These are phyloP conservation scores for Rhodotorula sp. DNA, from an alignment of 1,284 basidiomycete species.

Conservation along the genomic window DNA sequence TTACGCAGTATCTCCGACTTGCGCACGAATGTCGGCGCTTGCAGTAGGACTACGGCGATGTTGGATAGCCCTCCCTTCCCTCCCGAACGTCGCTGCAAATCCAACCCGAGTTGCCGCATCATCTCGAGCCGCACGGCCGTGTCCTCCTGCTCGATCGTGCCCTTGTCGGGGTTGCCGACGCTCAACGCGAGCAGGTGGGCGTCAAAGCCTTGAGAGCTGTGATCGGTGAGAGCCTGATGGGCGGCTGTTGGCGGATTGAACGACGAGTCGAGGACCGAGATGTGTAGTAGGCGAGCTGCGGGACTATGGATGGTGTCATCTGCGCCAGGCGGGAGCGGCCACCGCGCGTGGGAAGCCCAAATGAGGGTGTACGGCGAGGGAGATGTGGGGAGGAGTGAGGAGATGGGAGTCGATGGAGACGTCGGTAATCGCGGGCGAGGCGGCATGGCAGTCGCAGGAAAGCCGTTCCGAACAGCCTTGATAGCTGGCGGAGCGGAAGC, in stretches of 20 bases:
- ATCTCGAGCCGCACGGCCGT: conserved; percentile 50
- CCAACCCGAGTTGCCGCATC: conserved; percentile 47
- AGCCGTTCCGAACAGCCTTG: background rate
- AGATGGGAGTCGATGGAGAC: background rate
- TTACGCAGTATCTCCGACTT: conserved; percentile 64
- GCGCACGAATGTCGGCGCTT: conserved; percentile 83
- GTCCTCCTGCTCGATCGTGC: conserved; percentile 56
- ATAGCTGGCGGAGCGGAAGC: background rate
- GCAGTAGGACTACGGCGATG: conserved; percentile 75
- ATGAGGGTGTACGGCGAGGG: conserved; percentile 33
- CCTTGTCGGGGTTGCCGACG: conserved; percentile 85
- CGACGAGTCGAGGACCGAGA: conserved; percentile 77
- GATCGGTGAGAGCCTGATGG: conserved; percentile 71
- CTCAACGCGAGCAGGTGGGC: conserved; percentile 79
- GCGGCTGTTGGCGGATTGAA: conserved; percentile 92
- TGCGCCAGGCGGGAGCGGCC: conserved; percentile 36
- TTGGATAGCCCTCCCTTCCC: conserved; percentile 49
- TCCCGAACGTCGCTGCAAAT: conserved; percentile 31
- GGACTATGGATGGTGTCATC: background rate
- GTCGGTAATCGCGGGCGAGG: conserved; percentile 2
- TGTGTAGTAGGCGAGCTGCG: conserved; percentile 39
- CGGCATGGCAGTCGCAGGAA: background rate
- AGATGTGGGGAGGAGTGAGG: conserved; percentile 10
- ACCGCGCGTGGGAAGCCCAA: conserved; percentile 40
- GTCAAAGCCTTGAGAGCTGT: conserved; percentile 55